A percentile compares a stretch with the other conserved stretches of the same genome.
Conservation (phyloP, 306 rosid genomes). For the Aeschynomene evenia region DNA sequence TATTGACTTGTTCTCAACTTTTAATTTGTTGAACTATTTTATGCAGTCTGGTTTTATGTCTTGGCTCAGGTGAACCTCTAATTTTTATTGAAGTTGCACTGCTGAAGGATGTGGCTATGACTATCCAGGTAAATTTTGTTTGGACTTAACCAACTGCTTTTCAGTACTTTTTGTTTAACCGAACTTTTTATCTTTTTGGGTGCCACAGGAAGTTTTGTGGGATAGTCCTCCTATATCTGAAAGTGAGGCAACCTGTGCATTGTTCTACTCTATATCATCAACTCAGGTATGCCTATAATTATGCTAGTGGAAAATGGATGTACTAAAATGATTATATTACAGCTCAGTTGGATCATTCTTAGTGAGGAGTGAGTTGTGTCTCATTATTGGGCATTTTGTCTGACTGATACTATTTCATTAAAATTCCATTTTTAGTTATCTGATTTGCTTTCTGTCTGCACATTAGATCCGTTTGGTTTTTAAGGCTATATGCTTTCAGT, state of each 20-base stretch:
- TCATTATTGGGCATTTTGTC: constrained; percentile 18
- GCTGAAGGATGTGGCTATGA: constrained; percentile 69
- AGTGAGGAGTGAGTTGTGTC: constrained; percentile 29
- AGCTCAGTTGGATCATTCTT: constrained; percentile 5
- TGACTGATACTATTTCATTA: constrained; percentile 5
- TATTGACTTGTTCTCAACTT: not conserved
- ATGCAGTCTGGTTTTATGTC: not conserved
- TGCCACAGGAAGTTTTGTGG: constrained; percentile 85
- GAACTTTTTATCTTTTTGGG: not conserved
- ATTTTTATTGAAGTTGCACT: constrained; percentile 95
- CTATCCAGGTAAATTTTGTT: constrained; percentile 62
- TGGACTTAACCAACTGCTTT: not conserved
- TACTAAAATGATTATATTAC: not conserved
- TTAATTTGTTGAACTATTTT: constrained; percentile 11
- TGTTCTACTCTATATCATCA: constrained; percentile 95
- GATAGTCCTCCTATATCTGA: constrained; percentile 87
- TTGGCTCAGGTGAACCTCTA: constrained; percentile 69
- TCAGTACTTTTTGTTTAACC: not conserved
- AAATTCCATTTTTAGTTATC: not conserved
- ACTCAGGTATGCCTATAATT: constrained; percentile 66
- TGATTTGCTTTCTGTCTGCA: constrained; percentile 13
- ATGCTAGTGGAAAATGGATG: constrained; percentile 10
- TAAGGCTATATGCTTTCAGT: not conserved
- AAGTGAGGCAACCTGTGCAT: constrained; percentile 81
- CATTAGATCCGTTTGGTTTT: constrained; percentile 30